Conservation (phyloP, 2,329 filamentous ascomycete genomes). For the Zelopaecilomyces penicillatus region DNA sequence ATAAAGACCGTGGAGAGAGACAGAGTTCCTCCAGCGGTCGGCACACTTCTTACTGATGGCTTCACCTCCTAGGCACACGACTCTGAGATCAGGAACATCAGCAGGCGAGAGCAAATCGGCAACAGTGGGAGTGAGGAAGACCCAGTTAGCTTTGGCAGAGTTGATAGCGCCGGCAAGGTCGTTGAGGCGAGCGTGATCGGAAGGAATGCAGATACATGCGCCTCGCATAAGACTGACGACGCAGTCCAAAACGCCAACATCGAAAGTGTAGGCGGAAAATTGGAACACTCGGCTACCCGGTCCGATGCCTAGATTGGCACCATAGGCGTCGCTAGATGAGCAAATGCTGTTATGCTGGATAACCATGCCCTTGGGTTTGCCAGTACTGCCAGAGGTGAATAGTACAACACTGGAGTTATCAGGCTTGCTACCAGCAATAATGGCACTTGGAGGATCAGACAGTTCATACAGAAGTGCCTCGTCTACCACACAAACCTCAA, state of each 20-base stretch:
- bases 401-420: constrained; percentile 4
- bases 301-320: constrained; percentile 4
- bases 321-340: constrained; percentile 5
- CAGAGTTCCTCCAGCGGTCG: too few species aligned
- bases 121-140: not conserved
- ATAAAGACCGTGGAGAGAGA: too few species aligned
- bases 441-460: not conserved
- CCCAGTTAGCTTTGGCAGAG: not conserved
- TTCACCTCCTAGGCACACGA: not conserved
- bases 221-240: constrained; percentile 11
- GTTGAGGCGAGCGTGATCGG: constrained; percentile 10
- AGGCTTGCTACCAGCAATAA: not conserved
- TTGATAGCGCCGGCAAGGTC: constrained; percentile 10
- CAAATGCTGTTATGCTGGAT: constrained; percentile 8
- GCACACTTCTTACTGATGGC: not conserved
- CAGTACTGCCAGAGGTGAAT: constrained; percentile 7
- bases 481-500: constrained; percentile 1
- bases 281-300: constrained; percentile 10
- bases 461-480: not conserved
- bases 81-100: not conserved
- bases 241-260: constrained; percentile 12
- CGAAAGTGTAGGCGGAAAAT: constrained; percentile 14
- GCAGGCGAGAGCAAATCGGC: not conserved
- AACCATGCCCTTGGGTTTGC: constrained; percentile 4
- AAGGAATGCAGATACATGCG: constrained; percentile 13